A percentile compares a stretch with the other conserved stretches of the same genome.
Evolutionary conservation across 2,329 filamentous ascomycete species (phyloP).

Genomic region (Verticillium klebahnii): DNA sequence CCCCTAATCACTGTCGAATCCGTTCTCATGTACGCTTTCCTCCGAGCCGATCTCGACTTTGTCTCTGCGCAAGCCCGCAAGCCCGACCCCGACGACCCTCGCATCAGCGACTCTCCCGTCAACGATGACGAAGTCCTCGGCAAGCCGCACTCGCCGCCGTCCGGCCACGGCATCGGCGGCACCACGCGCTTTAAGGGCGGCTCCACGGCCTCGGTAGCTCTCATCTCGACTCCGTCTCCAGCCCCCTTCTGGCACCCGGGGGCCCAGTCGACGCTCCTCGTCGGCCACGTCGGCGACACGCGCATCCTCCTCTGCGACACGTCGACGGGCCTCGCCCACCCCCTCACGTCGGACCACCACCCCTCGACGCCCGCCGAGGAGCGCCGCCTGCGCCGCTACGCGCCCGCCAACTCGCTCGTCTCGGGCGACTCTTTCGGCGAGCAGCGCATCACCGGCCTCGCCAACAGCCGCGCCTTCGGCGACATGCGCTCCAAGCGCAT

Average conservation of each 20-base stretch:
- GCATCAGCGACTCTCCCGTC: conserved; percentile 69
- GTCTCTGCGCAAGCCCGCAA: conserved; percentile 84
- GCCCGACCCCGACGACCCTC: conserved; percentile 65
- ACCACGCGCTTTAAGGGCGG: conserved; percentile 82
- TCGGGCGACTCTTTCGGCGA: conserved; percentile 92
- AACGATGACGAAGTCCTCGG: conserved; percentile 84
- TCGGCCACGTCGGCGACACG: conserved; percentile 91
- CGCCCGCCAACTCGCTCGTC: conserved; percentile 70
- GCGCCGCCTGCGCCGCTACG: conserved; percentile 77
- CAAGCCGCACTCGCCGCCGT: conserved; percentile 47
- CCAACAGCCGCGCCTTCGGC: conserved; percentile 91
- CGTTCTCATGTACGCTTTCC: conserved; percentile 85
- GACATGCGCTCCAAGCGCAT: conserved; percentile 90
- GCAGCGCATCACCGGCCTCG: conserved; percentile 87
- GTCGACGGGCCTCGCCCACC: conserved; percentile 70
- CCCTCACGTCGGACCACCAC: conserved; percentile 88
- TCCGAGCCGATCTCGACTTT: conserved; percentile 92
- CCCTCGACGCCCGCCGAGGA: conserved; percentile 83
- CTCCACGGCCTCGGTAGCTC: conserved; percentile 82
- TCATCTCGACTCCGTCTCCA: conserved; percentile 88
- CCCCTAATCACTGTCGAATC: conserved; percentile 61
- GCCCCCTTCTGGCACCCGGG: conserved; percentile 94
- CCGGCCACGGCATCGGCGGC: conserved; percentile 64
- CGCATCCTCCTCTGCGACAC: conserved; percentile 87
- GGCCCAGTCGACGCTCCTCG: conserved; percentile 75